Conservation (phyloP, 2,329 filamentous ascomycete species). For the Neopestalotiopsis rosae region DNA sequence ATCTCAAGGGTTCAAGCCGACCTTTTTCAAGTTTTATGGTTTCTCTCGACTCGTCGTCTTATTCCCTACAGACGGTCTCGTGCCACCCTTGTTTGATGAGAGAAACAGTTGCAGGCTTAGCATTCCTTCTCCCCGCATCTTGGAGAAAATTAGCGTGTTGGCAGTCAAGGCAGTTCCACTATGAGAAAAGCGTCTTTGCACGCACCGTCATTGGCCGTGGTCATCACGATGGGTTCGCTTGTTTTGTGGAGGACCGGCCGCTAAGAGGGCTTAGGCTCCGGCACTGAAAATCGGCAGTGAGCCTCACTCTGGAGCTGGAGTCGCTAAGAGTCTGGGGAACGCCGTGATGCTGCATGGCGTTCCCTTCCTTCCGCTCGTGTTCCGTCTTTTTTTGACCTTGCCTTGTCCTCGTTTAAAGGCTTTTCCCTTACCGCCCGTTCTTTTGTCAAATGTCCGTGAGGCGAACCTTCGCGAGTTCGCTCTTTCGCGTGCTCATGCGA, state of each 20-base stretch:
- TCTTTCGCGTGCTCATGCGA: background rate
- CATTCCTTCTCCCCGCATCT: background rate
- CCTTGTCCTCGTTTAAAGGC: too few relatives aligned
- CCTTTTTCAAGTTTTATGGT: background rate
- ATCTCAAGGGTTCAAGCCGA: background rate
- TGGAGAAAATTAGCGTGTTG: background rate
- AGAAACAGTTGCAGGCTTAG: background rate
- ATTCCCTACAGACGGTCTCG: background rate
- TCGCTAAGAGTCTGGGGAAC: background rate
- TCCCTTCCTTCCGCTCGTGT: too few relatives aligned
- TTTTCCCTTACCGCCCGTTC: background rate
- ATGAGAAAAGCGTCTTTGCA: background rate
- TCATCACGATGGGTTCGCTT: background rate
- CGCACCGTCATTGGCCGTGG: background rate
- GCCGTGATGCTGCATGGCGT: background rate
- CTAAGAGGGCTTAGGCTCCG: background rate
- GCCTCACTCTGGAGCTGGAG: background rate
- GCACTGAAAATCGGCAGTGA: background rate
- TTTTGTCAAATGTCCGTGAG: background rate
- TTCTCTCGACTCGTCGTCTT: background rate
- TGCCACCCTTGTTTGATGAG: background rate
- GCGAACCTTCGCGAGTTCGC: background rate
- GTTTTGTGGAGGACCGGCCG: slow-evolving; percentile 1
- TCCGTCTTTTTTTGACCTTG: too few relatives aligned
- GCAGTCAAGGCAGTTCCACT: background rate